A percentile compares a stretch with the other conserved stretches of the same genome.
Evolutionary conservation across 208 protist genomes (phyloP).

Genomic region (Herpetomonas samuelpessoai): DNA sequence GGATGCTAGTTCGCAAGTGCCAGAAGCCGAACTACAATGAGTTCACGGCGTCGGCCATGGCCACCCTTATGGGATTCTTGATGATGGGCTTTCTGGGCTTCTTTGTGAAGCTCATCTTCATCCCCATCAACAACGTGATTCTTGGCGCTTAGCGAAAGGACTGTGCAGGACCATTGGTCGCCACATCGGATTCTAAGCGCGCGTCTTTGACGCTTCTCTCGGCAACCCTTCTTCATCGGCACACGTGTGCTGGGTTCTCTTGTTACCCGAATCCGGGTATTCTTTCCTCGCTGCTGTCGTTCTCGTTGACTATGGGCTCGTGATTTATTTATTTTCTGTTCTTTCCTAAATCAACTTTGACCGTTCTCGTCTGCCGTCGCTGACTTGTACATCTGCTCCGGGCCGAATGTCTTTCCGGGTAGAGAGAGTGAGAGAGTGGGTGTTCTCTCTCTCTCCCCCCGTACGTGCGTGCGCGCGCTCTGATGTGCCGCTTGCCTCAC

Average conservation of each 20-base stretch:
- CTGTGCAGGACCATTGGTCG: background rate
- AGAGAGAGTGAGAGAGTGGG: constrained; percentile 2
- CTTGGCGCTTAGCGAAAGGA: constrained; percentile 50
- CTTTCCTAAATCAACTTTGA: background rate
- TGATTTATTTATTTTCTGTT: too few species aligned
- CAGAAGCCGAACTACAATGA: constrained; percentile 93
- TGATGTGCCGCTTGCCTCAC: background rate
- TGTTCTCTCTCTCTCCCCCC: background rate
- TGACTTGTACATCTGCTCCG: constrained; percentile 6
- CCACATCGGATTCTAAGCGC: too few species aligned
- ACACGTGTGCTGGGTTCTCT: too few species aligned
- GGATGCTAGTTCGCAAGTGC: constrained; percentile 89
- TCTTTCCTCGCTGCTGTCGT: too few species aligned
- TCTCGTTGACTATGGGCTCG: too few species aligned
- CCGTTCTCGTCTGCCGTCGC: background rate
- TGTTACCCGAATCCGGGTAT: too few species aligned
- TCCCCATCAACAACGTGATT: constrained; percentile 96
- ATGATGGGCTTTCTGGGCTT: constrained; percentile 95
- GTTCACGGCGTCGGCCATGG: constrained; percentile 84
- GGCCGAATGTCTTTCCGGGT: background rate
- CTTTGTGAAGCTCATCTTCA: constrained; percentile 95
- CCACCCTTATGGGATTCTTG: constrained; percentile 91
- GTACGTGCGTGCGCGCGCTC: background rate
- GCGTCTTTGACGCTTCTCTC: too few species aligned
- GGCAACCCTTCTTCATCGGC: too few species aligned